Evolutionary conservation across 192 early-diverging fungal species (phyloP).

Genomic region (Phycomyces blakesleeanus): DNA sequence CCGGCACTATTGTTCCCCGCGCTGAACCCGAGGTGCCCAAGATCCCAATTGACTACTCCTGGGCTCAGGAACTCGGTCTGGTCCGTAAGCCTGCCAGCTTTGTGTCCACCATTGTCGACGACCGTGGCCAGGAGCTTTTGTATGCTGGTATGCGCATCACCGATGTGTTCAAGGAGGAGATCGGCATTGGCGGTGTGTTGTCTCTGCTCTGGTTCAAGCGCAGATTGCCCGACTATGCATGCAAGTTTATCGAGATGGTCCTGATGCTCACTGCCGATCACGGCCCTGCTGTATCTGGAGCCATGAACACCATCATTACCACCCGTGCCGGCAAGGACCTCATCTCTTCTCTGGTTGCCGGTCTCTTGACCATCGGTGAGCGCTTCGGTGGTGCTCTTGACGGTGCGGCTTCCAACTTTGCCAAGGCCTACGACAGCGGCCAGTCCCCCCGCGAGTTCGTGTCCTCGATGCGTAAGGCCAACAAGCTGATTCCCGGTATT

Average conservation of each 20-base stretch:
- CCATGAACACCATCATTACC: slow-evolving; percentile 86
- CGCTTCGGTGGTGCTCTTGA: slow-evolving; percentile 97
- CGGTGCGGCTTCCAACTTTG: slow-evolving; percentile 92
- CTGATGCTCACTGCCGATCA: slow-evolving; percentile 99
- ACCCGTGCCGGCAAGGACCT: slow-evolving; percentile 97
- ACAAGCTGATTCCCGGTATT: slow-evolving; percentile 97
- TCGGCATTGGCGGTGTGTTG: slow-evolving; percentile 97
- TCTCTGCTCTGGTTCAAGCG: slow-evolving; percentile 99
- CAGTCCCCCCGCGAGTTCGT: slow-evolving; percentile 94
- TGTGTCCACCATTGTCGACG: slow-evolving; percentile 98
- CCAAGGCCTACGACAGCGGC: slow-evolving; percentile 88
- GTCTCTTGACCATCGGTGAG: slow-evolving; percentile 95
- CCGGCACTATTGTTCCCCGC: slow-evolving; percentile 63
- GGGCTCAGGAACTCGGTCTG: slow-evolving; percentile 97
- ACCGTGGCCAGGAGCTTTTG: slow-evolving; percentile 97
- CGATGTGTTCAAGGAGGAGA: slow-evolving; percentile 97
- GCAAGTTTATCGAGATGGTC: slow-evolving; percentile 99
- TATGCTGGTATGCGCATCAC: slow-evolving; percentile 99
- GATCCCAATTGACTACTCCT: slow-evolving; percentile 98
- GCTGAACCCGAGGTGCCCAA: slow-evolving; percentile 93
- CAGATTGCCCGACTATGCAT: slow-evolving; percentile 88
- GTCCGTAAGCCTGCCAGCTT: slow-evolving; percentile 98
- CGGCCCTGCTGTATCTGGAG: slow-evolving; percentile 96
- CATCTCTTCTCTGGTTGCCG: slow-evolving; percentile 90
- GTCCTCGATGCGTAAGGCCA: slow-evolving; percentile 87